These are phyloP conservation scores for Trichoderma sp. DNA, from an alignment of 2,329 filamentous ascomycete species.

Conservation along the genomic window DNA sequence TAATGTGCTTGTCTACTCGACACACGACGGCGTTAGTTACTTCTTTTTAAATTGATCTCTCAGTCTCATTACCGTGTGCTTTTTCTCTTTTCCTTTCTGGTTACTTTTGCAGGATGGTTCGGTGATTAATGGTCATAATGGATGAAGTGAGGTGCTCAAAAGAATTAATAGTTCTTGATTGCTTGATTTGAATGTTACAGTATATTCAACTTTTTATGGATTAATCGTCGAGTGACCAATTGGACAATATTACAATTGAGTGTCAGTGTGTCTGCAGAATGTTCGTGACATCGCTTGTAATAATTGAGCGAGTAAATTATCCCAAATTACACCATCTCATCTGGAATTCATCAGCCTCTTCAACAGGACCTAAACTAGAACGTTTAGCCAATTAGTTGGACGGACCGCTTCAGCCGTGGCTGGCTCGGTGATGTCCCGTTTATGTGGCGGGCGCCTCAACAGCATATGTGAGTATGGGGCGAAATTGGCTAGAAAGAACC, in stretches of 20 bases:
- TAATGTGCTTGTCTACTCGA: conserved; percentile 2
- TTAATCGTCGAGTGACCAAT: background rate
- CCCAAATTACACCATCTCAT: background rate
- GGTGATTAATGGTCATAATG: background rate
- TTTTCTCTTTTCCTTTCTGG: background rate
- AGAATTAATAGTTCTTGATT: background rate
- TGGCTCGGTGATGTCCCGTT: background rate
- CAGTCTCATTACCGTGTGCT: background rate
- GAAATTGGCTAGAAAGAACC: background rate
- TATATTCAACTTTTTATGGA: background rate
- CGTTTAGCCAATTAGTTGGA: background rate
- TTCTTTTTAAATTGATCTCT: conserved; percentile 3
- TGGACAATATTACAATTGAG: background rate
- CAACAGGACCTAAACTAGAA: background rate
- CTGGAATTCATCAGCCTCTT: background rate
- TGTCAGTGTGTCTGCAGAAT: background rate
- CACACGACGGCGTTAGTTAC: conserved; percentile 1
- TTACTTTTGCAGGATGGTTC: too few species aligned
- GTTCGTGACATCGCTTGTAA: background rate
- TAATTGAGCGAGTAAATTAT: background rate
- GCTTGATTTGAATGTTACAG: background rate
- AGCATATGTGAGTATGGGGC: background rate
- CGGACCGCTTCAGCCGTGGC: background rate
- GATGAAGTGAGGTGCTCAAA: background rate
- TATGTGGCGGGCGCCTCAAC: background rate